Evolutionary conservation across 2,329 filamentous ascomycete genomes (phyloP).

Genomic region (Rutstroemia sp.): DNA sequence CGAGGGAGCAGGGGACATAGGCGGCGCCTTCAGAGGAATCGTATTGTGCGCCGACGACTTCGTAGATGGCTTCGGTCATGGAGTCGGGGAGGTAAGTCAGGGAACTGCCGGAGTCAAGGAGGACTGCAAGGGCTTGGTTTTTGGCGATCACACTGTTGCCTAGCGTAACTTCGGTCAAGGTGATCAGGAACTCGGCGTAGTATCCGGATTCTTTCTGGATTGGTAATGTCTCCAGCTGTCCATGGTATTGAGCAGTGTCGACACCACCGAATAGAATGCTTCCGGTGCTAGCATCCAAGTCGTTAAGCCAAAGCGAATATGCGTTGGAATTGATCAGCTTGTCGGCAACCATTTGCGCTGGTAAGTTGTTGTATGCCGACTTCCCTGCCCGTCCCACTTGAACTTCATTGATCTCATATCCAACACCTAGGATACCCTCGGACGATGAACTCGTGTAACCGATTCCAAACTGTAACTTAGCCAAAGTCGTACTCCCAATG

Average conservation of each 20-base stretch:
- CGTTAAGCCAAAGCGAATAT: slow-evolving; percentile 71
- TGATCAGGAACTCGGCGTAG: slow-evolving; percentile 60
- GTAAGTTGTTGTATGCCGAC: slow-evolving; percentile 59
- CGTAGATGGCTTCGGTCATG: slow-evolving; percentile 47
- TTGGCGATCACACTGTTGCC: slow-evolving; percentile 37
- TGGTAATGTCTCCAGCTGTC: slow-evolving; percentile 58
- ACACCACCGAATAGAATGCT: slow-evolving; percentile 70
- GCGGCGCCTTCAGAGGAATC: slow-evolving; percentile 45
- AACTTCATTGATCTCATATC: slow-evolving; percentile 74
- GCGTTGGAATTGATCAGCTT: slow-evolving; percentile 58
- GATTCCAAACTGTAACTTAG: slow-evolving; percentile 62
- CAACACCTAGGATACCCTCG: slow-evolving; percentile 79
- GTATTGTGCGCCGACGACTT: slow-evolving; percentile 52
- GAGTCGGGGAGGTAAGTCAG: slow-evolving; percentile 58
- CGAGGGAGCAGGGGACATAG: slow-evolving; percentile 53
- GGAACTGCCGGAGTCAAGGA: slow-evolving; percentile 65
- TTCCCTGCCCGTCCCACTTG: slow-evolving; percentile 51
- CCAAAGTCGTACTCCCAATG: slow-evolving; percentile 47
- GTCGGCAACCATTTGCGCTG: slow-evolving; percentile 53
- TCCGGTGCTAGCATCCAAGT: slow-evolving; percentile 57
- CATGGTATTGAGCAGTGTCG: slow-evolving; percentile 57
- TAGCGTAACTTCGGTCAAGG: slow-evolving; percentile 52
- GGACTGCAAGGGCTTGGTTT: slow-evolving; percentile 50
- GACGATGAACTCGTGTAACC: slow-evolving; percentile 54
- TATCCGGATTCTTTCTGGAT: slow-evolving; percentile 46